phyloP scores from a whole-genome alignment of 1,284 basidiomycete species.

The Singerocomus inundabilis region DNA sequence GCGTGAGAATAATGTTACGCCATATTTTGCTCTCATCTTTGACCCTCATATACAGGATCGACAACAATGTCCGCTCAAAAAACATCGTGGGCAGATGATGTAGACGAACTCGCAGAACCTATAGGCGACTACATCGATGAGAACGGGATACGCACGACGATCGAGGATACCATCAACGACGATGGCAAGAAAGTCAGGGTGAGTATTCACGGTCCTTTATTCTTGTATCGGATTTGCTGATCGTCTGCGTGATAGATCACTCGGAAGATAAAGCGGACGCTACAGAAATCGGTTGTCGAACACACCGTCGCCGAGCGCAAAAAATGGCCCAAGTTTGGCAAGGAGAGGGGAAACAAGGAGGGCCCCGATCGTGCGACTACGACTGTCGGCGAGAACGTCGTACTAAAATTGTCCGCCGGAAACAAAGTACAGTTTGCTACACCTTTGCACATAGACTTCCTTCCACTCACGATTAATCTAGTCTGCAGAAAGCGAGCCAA shows the following conservation, averaged over 20 bases:
- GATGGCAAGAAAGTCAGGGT: constrained; percentile 96
- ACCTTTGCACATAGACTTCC: background rate
- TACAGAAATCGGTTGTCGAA: constrained; percentile 92
- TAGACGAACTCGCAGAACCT: constrained; percentile 67
- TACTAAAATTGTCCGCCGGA: constrained; percentile 82
- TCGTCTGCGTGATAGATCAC: constrained; percentile 60
- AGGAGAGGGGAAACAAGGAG: constrained; percentile 83
- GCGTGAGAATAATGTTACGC: no score
- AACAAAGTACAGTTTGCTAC: constrained; percentile 60
- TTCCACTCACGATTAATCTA: constrained; percentile 19
- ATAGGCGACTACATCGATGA: constrained; percentile 75
- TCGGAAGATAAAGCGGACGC: constrained; percentile 80
- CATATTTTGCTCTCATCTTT: no score
- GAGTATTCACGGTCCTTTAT: constrained; percentile 1
- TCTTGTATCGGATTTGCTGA: background rate
- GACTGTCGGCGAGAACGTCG: constrained; percentile 90
- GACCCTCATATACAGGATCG: no score
- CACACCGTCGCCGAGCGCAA: constrained; percentile 93
- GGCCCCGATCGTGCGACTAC: constrained; percentile 96
- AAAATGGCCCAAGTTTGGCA: constrained; percentile 93
- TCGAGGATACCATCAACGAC: constrained; percentile 86
- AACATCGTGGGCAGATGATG: constrained; percentile 83
- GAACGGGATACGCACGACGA: constrained; percentile 84
- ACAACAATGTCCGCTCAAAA: constrained; percentile 39
- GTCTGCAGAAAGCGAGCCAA: constrained; percentile 64